phyloP scores from a whole-genome alignment of 164 flowering plant genomes.

The Houttuynia cordata region DNA sequence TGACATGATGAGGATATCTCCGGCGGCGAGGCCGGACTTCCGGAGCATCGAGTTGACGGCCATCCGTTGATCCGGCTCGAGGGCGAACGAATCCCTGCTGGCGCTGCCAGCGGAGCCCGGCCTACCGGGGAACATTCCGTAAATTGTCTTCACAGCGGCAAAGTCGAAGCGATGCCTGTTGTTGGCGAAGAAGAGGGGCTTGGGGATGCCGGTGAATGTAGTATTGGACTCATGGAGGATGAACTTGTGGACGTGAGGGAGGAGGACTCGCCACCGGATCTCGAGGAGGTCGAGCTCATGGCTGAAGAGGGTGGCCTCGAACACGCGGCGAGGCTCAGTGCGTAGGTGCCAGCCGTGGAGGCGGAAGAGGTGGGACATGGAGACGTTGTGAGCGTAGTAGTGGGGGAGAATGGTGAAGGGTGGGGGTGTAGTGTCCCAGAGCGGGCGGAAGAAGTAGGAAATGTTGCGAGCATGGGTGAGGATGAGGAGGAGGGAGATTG shows the following conservation, averaged over 20 bases:
- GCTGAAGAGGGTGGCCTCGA: too few species aligned
- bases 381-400: too few species aligned
- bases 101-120: constrained; percentile 3
- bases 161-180: constrained; percentile 16
- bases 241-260: constrained; percentile 20
- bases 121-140: constrained; percentile 9
- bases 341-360: too few species aligned
- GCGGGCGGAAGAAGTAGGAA: too few species aligned
- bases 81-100: constrained; percentile 7
- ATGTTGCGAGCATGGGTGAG: too few species aligned
- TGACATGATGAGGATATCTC: constrained; percentile 35
- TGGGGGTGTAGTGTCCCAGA: too few species aligned
- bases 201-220: constrained; percentile 26
- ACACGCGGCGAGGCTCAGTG: too few species aligned
- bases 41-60: constrained; percentile 21
- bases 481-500: too few species aligned
- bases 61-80: constrained; percentile 16
- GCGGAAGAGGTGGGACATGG: too few species aligned
- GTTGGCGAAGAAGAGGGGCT: constrained; percentile 21
- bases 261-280: constrained; percentile 22
- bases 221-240: constrained; percentile 26
- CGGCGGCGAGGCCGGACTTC: constrained; percentile 23
- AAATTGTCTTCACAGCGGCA: constrained; percentile 14
- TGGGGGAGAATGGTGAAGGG: too few species aligned
- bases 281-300: constrained; percentile 32